Evolutionary conservation across 805 yeast genomes (phyloP), one percentile per base, ranked within the genome.

Genomic region (Cyberlindnera misumaiensis): DNA sequence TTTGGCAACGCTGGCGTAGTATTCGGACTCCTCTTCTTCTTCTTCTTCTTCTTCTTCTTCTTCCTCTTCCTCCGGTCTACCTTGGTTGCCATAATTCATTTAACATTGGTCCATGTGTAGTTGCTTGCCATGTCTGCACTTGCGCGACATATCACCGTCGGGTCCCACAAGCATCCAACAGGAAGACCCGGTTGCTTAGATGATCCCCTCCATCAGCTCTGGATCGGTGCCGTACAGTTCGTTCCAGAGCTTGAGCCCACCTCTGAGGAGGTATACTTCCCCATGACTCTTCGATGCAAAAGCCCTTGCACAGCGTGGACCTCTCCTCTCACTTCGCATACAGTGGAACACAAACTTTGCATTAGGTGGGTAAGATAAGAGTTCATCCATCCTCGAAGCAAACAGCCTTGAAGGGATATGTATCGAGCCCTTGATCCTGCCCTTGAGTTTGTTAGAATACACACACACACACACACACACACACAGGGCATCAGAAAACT

Each of bases 231-330:
- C 54, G 30, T 41, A 49, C 16, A 41, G n/a, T 29, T 24, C 27
- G 36, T 45, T 44, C 54, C 54, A 53, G n/a, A n/a, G 12, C 34
- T 49, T 48, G 11, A 53, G 36, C 0, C 57, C 57, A 16, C 56
- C 56, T 16, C 41, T 35, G 4, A 53, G 35, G 0, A 53, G 15
- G 25, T 41, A 51, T 1, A 51, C 42, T 8, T 20, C 24, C 24
- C 24, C 29, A 26, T 45, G 34, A 11, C 39, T 27, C 2, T 20
- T 20, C 24, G 24, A 20, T 20, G 49, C 20, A 13, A 51, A 43
- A 26, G 26, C 35, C 24, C 32, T 31, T 0, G 49, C 41, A 35
- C 50, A 41, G 4, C 30, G 27, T 1, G 56, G 56, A 8, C 55
- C 55, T 22, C 56, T 28, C 5, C 32, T 35, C 34, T 50, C 40